A percentile compares a stretch with the other conserved stretches of the same genome.
Conservation (phyloP, 2,329 filamentous ascomycete genomes). For the Taxawa tesnikishii region DNA sequence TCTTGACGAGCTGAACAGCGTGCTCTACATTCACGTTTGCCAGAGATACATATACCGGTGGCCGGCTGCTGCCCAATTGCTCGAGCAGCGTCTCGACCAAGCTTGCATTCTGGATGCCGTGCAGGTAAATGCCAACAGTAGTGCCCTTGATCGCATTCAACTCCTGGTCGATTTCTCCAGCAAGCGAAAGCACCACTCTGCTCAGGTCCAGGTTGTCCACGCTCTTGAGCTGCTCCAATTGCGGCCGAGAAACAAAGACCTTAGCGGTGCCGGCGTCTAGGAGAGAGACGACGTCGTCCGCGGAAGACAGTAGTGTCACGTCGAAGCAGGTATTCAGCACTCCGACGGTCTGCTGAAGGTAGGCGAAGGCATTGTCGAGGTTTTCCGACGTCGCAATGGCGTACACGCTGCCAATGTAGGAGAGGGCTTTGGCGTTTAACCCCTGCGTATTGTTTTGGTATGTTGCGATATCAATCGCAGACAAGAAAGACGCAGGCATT, state of each 20-base stretch:
- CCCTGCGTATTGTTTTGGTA: conserved; percentile 34
- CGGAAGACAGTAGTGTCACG: conserved; percentile 53
- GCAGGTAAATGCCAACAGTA: conserved; percentile 32
- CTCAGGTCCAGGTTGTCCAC: conserved; percentile 41
- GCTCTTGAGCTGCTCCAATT: conserved; percentile 45
- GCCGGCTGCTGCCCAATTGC: conserved; percentile 35
- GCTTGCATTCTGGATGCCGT: conserved; percentile 23
- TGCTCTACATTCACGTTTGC: conserved; percentile 25
- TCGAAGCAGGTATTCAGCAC: conserved; percentile 59
- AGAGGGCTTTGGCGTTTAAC: conserved; percentile 37
- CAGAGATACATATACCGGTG: conserved; percentile 40
- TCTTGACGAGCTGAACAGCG: conserved; percentile 28
- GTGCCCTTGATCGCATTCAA: conserved; percentile 27
- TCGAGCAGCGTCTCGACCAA: conserved; percentile 36
- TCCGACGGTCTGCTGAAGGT: conserved; percentile 45
- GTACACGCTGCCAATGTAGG: conserved; percentile 47
- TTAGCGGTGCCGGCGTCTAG: conserved; percentile 77
- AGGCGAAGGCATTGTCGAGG: conserved; percentile 34
- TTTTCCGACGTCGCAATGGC: conserved; percentile 33
- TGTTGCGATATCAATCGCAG: conserved; percentile 34
- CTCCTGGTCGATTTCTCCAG: conserved; percentile 28
- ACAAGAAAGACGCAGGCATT: conserved; percentile 34
- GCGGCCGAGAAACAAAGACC: conserved; percentile 65
- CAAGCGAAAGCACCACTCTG: conserved; percentile 44
- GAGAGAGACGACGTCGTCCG: conserved; percentile 64